These are phyloP conservation scores for Nitzschia inconspicua DNA, from an alignment of 108 stramenopile species.

Conservation along the genomic window DNA sequence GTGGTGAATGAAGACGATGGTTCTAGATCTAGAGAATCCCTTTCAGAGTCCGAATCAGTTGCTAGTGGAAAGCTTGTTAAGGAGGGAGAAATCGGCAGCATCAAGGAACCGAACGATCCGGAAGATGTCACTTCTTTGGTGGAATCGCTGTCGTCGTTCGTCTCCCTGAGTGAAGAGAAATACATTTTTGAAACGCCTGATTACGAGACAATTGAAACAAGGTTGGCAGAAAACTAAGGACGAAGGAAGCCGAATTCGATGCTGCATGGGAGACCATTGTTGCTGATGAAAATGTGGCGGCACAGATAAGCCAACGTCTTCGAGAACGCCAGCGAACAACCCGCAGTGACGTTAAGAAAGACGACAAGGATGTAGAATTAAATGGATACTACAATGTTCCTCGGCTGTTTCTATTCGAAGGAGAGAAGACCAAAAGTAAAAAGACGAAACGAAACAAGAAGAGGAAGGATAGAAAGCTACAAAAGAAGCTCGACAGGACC, in stretches of 20 bases:
- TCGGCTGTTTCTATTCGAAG: conserved; percentile 32
- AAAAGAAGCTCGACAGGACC: conserved; percentile 25
- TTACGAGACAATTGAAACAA: conserved; percentile 22
- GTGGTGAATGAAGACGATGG: not conserved
- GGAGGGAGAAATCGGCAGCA: not conserved
- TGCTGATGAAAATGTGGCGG: conserved; percentile 20
- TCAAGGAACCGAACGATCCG: not conserved
- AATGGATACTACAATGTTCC: conserved; percentile 6
- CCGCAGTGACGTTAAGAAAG: conserved; percentile 6
- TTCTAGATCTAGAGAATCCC: not conserved
- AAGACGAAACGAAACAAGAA: conserved; percentile 9
- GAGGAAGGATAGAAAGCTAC: conserved; percentile 12
- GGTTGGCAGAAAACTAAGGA: conserved; percentile 5
- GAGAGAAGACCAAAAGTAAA: conserved; percentile 8
- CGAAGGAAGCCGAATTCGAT: conserved; percentile 26
- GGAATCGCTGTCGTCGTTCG: not conserved
- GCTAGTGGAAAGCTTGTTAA: too few species aligned
- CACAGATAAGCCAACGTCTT: conserved; percentile 28
- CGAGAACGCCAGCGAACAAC: conserved; percentile 12
- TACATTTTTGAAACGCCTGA: not conserved
- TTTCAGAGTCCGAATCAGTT: not conserved
- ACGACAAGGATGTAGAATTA: not conserved
- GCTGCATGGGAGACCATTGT: conserved; percentile 26
- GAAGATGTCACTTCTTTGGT: not conserved
- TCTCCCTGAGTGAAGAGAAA: not conserved